Evolutionary conservation across 192 early-diverging fungal genomes (phyloP).

Genomic region (Coemansia sp.): DNA sequence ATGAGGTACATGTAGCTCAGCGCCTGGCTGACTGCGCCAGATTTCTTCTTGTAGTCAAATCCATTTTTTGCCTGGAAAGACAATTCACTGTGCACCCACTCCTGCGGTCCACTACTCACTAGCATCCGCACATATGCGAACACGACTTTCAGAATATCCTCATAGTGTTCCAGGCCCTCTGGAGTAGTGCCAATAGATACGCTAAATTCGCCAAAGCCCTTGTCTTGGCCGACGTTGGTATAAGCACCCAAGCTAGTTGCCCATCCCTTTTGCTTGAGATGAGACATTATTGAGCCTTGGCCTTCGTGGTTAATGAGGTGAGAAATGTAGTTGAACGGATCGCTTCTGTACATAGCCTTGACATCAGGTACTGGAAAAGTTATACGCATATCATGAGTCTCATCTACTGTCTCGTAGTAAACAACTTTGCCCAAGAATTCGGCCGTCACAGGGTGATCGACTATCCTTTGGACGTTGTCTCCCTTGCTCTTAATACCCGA

Average conservation of each 20-base stretch:
- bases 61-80: slow-evolving; percentile 23
- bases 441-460: background rate
- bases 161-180: slow-evolving; percentile 17
- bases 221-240: background rate
- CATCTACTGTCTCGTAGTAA: slow-evolving; percentile 70
- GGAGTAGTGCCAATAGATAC: slow-evolving; percentile 17
- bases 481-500: slow-evolving; percentile 72
- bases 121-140: slow-evolving; percentile 43
- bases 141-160: slow-evolving; percentile 22
- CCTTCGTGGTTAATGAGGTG: slow-evolving; percentile 80
- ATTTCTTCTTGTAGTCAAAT: slow-evolving; percentile 64
- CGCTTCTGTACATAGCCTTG: slow-evolving; percentile 42
- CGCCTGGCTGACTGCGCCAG: slow-evolving; percentile 41
- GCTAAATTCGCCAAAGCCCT: slow-evolving; percentile 14
- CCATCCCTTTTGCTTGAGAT: slow-evolving; percentile 84
- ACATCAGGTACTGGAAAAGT: slow-evolving; percentile 80
- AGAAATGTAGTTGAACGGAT: slow-evolving; percentile 69
- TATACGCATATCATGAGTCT: slow-evolving; percentile 63
- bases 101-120: slow-evolving; percentile 11
- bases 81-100: slow-evolving; percentile 34
- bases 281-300: slow-evolving; percentile 74
- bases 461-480: slow-evolving; percentile 48
- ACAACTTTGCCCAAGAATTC: slow-evolving; percentile 60
- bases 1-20: slow-evolving; percentile 62
- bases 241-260: slow-evolving; percentile 46